These are phyloP conservation scores for Dalechampia spathulata DNA, from an alignment of 441 rosid species.

Conservation along the genomic window DNA sequence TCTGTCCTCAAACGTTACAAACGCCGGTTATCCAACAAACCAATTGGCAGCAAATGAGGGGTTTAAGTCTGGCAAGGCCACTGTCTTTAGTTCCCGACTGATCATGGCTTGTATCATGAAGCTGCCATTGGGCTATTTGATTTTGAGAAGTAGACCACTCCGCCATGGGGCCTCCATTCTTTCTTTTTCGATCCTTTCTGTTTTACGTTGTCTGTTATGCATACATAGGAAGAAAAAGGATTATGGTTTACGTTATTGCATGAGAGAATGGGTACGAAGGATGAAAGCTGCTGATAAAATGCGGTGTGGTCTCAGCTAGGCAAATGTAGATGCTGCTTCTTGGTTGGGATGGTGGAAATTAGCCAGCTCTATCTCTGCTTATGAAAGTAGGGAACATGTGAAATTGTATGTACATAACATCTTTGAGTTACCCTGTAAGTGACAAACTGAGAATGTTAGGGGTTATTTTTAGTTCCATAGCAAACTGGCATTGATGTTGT, in stretches of 20 bases:
- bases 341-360: too few relatives aligned
- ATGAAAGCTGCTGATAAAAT: slow-evolving; percentile 11
- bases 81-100: slow-evolving; percentile 27
- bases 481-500: not conserved
- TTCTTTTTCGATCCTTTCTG: slow-evolving; percentile 11
- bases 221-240: slow-evolving; percentile 22
- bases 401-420: not conserved
- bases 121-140: slow-evolving; percentile 26
- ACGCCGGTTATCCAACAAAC: slow-evolving; percentile 65
- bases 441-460: not conserved
- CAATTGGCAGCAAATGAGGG: slow-evolving; percentile 33
- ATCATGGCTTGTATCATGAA: slow-evolving; percentile 14
- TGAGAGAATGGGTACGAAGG: slow-evolving; percentile 25
- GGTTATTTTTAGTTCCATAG: not conserved
- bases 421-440: not conserved
- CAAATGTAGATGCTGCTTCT: not conserved
- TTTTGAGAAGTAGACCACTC: slow-evolving; percentile 33
- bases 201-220: slow-evolving; percentile 28
- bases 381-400: not conserved
- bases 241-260: slow-evolving; percentile 29
- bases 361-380: too few relatives aligned
- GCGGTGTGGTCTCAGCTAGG: not conserved
- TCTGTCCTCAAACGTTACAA: slow-evolving; percentile 96
- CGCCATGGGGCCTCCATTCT: slow-evolving; percentile 17
- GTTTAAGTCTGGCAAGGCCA: slow-evolving; percentile 33